A percentile compares a stretch with the other conserved stretches of the same genome.
Evolutionary conservation across 495 filamentous ascomycete genomes (phyloP).

Genomic region (Aspergillus biplanus): DNA sequence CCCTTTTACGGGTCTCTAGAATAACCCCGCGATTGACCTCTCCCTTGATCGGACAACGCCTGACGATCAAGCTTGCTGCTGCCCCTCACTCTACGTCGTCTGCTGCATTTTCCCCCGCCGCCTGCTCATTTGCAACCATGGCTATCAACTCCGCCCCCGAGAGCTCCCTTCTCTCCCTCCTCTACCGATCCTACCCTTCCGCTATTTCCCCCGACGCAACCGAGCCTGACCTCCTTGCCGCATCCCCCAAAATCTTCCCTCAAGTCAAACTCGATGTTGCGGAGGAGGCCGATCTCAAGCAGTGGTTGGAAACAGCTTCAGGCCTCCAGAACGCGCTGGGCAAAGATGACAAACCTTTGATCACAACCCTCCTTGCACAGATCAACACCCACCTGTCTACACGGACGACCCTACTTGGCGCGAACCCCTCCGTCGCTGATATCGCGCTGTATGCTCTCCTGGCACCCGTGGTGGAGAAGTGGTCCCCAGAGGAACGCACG

Average conservation of each 20-base stretch:
- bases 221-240: constrained; percentile 53
- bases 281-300: constrained; percentile 82
- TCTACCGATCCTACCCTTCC: constrained; percentile 57
- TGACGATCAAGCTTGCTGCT: constrained; percentile 32
- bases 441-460: constrained; percentile 82
- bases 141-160: constrained; percentile 55
- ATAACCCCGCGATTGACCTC: constrained; percentile 40
- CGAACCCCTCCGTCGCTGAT: constrained; percentile 90
- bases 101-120: constrained; percentile 25
- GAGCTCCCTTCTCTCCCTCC: constrained; percentile 55
- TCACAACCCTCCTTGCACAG: constrained; percentile 60
- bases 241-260: constrained; percentile 65
- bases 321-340: constrained; percentile 63
- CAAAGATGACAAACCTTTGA: constrained; percentile 59
- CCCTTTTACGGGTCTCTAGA: constrained; percentile 40
- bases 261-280: constrained; percentile 68
- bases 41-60: constrained; percentile 8
- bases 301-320: constrained; percentile 79
- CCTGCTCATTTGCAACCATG: constrained; percentile 40
- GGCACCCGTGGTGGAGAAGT: constrained; percentile 75
- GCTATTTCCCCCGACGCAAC: constrained; percentile 51
- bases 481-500: constrained; percentile 85
- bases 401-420: constrained; percentile 86
- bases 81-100: constrained; percentile 38
- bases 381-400: constrained; percentile 86